Evolutionary conservation across 2,329 filamentous ascomycete genomes (phyloP).

Genomic region (Colletotrichum lentis): DNA sequence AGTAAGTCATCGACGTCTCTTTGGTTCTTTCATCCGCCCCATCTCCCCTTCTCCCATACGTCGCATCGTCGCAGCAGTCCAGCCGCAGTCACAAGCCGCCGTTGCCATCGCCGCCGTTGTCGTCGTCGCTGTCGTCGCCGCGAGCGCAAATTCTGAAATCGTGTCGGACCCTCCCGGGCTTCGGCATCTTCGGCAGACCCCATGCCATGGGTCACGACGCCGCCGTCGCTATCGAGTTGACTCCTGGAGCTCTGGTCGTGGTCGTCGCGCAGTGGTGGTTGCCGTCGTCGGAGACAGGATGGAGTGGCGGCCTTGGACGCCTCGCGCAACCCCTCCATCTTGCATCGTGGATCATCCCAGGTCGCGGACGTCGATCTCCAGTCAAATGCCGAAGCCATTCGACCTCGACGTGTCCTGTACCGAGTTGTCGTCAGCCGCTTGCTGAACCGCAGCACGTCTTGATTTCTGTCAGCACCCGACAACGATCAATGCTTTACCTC

Average conservation of each 20-base stretch:
- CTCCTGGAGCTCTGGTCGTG: neutral
- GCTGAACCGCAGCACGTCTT: neutral
- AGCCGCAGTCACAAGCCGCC: slow-evolving; percentile 14
- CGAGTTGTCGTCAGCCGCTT: neutral
- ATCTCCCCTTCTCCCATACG: slow-evolving; percentile 23
- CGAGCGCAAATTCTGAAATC: slow-evolving; percentile 7
- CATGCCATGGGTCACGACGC: neutral
- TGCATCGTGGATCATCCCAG: slow-evolving; percentile 36
- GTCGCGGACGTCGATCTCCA: slow-evolving; percentile 25
- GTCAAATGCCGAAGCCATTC: slow-evolving; percentile 22
- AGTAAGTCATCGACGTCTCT: slow-evolving; percentile 53
- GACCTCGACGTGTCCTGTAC: slow-evolving; percentile 4
- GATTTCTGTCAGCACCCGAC: neutral
- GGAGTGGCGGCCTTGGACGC: slow-evolving; percentile 1
- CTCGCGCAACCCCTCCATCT: slow-evolving; percentile 35
- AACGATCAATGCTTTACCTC: neutral
- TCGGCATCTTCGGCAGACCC: slow-evolving; percentile 31
- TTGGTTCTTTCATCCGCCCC: slow-evolving; percentile 39
- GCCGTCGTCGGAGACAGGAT: neutral
- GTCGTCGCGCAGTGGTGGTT: neutral
- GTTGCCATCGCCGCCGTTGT: slow-evolving; percentile 8
- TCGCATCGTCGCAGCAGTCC: slow-evolving; percentile 23
- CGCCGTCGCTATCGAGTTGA: slow-evolving; percentile 3
- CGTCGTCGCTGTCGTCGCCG: too few relatives aligned
- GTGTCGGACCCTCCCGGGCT: slow-evolving; percentile 5